Conservation (phyloP, 441 rosid species). For the Erodium moschatum region DNA sequence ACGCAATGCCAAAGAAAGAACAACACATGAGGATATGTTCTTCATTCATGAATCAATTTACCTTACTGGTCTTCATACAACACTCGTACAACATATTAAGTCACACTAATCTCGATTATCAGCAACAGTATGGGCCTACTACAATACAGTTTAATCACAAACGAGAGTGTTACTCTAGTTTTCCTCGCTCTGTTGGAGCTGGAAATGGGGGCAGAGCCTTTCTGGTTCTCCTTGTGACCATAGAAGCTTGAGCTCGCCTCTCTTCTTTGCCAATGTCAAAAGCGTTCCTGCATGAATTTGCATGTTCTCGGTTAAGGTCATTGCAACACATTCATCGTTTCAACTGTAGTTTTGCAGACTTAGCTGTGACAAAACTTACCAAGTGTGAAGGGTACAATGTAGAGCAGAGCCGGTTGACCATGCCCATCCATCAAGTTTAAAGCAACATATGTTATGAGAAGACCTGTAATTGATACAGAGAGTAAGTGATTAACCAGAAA, state of each 20-base stretch:
- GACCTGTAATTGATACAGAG: slow-evolving; percentile 30
- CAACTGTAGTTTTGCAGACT: background rate
- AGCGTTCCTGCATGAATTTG: slow-evolving; percentile 53
- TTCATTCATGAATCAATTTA: too few species aligned
- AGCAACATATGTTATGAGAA: slow-evolving; percentile 57
- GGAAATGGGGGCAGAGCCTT: slow-evolving; percentile 62
- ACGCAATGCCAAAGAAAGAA: too few species aligned
- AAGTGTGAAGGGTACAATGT: slow-evolving; percentile 61
- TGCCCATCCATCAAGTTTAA: slow-evolving; percentile 73
- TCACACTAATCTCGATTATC: too few species aligned
- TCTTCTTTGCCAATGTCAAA: slow-evolving; percentile 62
- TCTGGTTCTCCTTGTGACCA: slow-evolving; percentile 80
- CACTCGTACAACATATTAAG: too few species aligned
- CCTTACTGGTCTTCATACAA: too few species aligned
- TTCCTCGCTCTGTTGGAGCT: slow-evolving; percentile 24
- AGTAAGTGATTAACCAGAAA: background rate
- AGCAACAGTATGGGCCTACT: too few species aligned
- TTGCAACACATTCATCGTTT: too few species aligned
- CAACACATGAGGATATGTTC: too few species aligned
- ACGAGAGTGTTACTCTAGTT: background rate
- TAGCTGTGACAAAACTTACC: slow-evolving; percentile 31
- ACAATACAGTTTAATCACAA: background rate
- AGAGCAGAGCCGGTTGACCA: slow-evolving; percentile 68
- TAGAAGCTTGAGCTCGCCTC: slow-evolving; percentile 66
- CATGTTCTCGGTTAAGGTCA: too few species aligned